Conservation (phyloP, 2,329 filamentous ascomycete genomes). For the Aspergillus aculeatus region DNA sequence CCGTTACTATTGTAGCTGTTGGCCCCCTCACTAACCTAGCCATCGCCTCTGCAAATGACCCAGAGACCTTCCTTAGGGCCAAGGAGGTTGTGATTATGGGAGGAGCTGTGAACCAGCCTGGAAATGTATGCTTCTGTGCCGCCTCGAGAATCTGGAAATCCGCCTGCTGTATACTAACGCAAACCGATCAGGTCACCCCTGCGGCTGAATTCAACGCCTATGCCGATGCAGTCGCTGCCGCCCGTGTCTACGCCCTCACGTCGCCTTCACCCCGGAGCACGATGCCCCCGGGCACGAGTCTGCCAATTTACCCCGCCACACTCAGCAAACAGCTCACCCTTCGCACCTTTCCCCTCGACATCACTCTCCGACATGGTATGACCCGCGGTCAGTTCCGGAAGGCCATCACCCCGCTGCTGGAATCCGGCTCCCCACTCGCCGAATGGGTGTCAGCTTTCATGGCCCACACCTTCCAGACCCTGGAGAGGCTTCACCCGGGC, state of each 20-base stretch:
- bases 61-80: conserved; percentile 80
- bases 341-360: conserved; percentile 72
- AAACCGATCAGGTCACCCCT: conserved; percentile 57
- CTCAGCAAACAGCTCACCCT: conserved; percentile 65
- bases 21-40: conserved; percentile 94
- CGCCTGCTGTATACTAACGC: neutral
- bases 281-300: conserved; percentile 58
- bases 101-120: conserved; percentile 73
- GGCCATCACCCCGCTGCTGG: conserved; percentile 55
- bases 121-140: conserved; percentile 65
- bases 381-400: conserved; percentile 59
- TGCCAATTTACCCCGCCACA: conserved; percentile 63
- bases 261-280: conserved; percentile 77
- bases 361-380: conserved; percentile 70
- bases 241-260: conserved; percentile 74
- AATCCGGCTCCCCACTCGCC: conserved; percentile 68
- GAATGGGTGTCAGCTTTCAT: conserved; percentile 73
- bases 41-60: conserved; percentile 80
- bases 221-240: conserved; percentile 77
- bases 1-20: conserved; percentile 84
- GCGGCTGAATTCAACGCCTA: conserved; percentile 94
- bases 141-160: neutral
- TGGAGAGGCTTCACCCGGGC: conserved; percentile 61
- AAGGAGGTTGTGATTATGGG: conserved; percentile 97
- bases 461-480: conserved; percentile 66